A percentile compares a stretch with the other conserved stretches of the same genome.
Conservation (phyloP, 805 yeast species). For the Myxozyma vanderwaltii region DNA sequence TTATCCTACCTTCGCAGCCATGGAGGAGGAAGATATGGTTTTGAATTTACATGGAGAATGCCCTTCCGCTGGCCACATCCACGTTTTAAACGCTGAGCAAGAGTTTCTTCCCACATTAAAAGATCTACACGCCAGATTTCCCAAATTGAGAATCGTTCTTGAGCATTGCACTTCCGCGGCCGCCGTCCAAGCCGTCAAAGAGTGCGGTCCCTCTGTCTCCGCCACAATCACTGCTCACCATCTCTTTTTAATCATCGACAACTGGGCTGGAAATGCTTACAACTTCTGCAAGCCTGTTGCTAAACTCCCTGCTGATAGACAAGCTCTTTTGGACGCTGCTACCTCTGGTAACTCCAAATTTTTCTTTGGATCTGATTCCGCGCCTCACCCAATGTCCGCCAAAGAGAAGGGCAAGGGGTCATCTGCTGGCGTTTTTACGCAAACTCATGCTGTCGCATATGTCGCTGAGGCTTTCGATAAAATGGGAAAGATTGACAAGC, state of each 20-base stretch:
- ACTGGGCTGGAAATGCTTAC: conserved; percentile 95
- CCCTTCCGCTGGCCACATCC: conserved; percentile 76
- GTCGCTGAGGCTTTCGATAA: conserved; percentile 83
- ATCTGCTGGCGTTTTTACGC: conserved; percentile 98
- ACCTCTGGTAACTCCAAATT: conserved; percentile 88
- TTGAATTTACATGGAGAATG: conserved; percentile 95
- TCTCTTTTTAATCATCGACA: conserved; percentile 80
- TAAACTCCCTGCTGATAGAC: conserved; percentile 80
- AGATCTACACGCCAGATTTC: conserved; percentile 79
- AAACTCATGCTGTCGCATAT: conserved; percentile 76
- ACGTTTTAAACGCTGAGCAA: conserved; percentile 92
- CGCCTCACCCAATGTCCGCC: conserved; percentile 87
- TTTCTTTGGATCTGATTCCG: conserved; percentile 97
- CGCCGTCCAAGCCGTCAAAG: conserved; percentile 75
- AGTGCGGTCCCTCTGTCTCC: conserved; percentile 74
- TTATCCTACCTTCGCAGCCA: conserved; percentile 85
- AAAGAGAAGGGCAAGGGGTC: conserved; percentile 80
- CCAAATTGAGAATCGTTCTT: conserved; percentile 78
- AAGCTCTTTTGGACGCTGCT: conserved; percentile 83
- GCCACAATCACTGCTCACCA: conserved; percentile 98
- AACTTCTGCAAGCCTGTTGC: conserved; percentile 98
- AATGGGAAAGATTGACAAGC: conserved; percentile 60
- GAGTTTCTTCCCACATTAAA: conserved; percentile 84
- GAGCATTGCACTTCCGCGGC: conserved; percentile 95
- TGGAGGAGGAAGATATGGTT: conserved; percentile 76